Conservation (phyloP, 345 rosid species). For the Eucalyptus guilfoylei region DNA sequence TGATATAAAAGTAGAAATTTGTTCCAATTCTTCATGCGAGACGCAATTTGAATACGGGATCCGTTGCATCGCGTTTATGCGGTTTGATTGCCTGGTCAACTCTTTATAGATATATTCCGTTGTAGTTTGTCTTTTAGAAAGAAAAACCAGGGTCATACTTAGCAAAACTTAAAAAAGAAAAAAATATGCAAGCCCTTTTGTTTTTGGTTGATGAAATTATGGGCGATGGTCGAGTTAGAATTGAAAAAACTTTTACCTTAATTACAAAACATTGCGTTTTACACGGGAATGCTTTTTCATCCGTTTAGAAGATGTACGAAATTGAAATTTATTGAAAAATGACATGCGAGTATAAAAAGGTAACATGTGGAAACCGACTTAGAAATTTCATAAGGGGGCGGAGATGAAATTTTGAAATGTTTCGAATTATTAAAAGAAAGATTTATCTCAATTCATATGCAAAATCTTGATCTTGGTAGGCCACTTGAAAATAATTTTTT, state of each 20-base stretch:
- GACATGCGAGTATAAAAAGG: not conserved
- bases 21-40: not conserved
- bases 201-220: not conserved
- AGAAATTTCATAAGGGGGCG: not conserved
- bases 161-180: not conserved
- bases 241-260: accelerated
- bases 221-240: not conserved
- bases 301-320: not conserved
- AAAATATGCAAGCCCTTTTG: not conserved
- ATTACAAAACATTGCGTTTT: not conserved
- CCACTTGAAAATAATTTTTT: not conserved
- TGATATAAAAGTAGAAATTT: not conserved
- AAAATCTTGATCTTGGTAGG: not conserved
- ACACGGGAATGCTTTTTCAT: not conserved
- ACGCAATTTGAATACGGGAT: not conserved
- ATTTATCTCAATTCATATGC: not conserved
- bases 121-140: not conserved
- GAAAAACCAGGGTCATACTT: not conserved
- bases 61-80: not conserved
- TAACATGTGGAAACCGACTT: not conserved
- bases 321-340: no score
- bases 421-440: not conserved
- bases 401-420: not conserved
- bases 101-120: not conserved
- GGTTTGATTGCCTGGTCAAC: not conserved